Base-by-base conservation (phyloP, 2,329 filamentous ascomycete genomes). In the Geosmithia putterillii region DNA sequence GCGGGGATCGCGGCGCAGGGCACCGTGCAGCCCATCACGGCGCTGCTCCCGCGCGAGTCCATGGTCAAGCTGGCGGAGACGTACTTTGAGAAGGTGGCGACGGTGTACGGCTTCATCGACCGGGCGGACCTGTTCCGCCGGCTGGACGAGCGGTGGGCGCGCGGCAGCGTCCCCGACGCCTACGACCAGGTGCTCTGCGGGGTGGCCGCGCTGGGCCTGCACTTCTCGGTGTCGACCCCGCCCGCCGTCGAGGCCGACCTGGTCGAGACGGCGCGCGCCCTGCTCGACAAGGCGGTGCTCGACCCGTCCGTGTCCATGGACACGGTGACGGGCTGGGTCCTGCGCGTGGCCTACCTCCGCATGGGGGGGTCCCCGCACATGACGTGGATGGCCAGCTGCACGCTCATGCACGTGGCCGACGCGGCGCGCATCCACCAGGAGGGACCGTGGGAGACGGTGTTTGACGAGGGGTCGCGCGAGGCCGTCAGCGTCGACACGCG, bases 391-490 rank as follows among this genome's bases (percentile, higher is more conserved):
- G 71, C 74, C 0, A 76, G 70, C 47, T 76, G 69, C 46, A 69
- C 66, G 1, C 55, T 74, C 18, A 74, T 79, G 70, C 75, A 79
- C 48, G 62, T 77, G 41, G 60, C 74, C 2, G 75, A 79, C 50
- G 71, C 74, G 3, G 66, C 70, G 2, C 66, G 68, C 0, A 45
- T 74, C 2, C 66, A 72, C 19, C 57, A 57, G 4, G 69, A 71
- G 44, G 53, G 20, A 4, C 51, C 52, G 0, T 43, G 46, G 3
- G 52, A 56, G 12, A 53, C 56, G 1, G 48, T 57, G 0, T 52
- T 63, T 3, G 42, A 43, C 36, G 22, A 45, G 18, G 18, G 34
- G 15, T 35, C 51, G 47, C 0, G 42, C 47, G 52, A 55, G 14
- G 50, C 53, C 1, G 48, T 59, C 15, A 55, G 63, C 15, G 40